These are phyloP conservation scores for Pythium graminicola DNA, from an alignment of 352 stramenopile genomes.

Conservation along the genomic window DNA sequence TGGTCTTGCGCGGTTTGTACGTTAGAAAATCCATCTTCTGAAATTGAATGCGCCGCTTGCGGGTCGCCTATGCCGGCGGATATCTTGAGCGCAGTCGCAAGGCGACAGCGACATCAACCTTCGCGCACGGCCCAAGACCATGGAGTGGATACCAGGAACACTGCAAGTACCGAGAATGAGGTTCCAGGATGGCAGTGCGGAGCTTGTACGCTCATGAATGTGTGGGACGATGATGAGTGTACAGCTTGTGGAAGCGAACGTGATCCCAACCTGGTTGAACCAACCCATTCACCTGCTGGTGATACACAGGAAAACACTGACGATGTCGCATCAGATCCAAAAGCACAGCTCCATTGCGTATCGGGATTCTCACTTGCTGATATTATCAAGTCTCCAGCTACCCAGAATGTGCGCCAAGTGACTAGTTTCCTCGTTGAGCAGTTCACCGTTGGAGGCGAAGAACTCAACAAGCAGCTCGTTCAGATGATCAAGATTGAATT, in stretches of 20 bases:
- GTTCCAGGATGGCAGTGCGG: conserved; percentile 51
- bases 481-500: background rate
- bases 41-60: conserved; percentile 58
- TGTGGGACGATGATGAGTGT: conserved; percentile 42
- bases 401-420: conserved; percentile 9
- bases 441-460: background rate
- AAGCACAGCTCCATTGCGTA: conserved; percentile 4
- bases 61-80: conserved; percentile 48
- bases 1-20: conserved; percentile 67
- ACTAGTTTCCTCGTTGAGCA: conserved; percentile 8
- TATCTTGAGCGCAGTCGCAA: conserved; percentile 6
- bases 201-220: conserved; percentile 66
- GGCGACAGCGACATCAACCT: conserved; percentile 13
- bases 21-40: conserved; percentile 51
- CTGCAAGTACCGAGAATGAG: too few species aligned
- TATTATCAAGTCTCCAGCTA: conserved; percentile 2
- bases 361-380: conserved; percentile 4
- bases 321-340: background rate
- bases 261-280: conserved; percentile 28
- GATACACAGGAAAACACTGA: background rate
- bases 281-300: conserved; percentile 7
- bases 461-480: background rate
- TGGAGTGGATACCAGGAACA: background rate
- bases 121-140: background rate
- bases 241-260: conserved; percentile 50